phyloP scores from a whole-genome alignment of 1,139 yeast genomes.

The Meyerozyma carpophila region DNA sequence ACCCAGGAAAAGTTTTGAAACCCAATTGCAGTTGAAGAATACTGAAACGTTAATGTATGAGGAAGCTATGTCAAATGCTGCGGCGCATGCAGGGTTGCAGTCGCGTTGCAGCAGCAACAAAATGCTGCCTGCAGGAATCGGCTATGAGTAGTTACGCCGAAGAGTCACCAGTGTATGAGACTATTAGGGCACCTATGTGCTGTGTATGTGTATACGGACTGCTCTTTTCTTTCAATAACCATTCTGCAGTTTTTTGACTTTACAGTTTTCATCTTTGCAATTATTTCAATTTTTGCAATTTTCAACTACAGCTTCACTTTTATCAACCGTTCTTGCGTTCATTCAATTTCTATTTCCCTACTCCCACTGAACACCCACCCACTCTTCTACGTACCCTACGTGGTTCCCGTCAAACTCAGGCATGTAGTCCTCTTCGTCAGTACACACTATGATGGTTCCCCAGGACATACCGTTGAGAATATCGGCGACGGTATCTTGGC shows the following conservation, averaged over 20 bases:
- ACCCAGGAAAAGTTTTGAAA: too few species aligned
- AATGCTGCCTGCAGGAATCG: neutral
- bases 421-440: constrained; percentile 67
- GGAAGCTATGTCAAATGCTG: neutral
- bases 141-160: too few species aligned
- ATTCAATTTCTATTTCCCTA: constrained; percentile 12
- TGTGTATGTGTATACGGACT: too few species aligned
- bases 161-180: too few species aligned
- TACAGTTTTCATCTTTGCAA: too few species aligned
- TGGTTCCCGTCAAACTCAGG: constrained; percentile 56
- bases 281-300: too few species aligned
- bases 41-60: neutral
- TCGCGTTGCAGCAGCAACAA: neutral
- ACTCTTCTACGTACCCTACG: constrained; percentile 84
- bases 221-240: too few species aligned
- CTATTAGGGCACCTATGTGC: too few species aligned
- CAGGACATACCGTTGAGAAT: constrained; percentile 84
- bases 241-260: too few species aligned
- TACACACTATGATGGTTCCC: constrained; percentile 89
- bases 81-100: neutral
- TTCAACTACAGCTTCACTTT: too few species aligned
- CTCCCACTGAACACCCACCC: constrained; percentile 97
- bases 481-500: constrained; percentile 32
- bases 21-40: too few species aligned
- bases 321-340: too few species aligned